phyloP scores from a whole-genome alignment of 176 grass and related monocot species.

The Lolium multiflorum region DNA sequence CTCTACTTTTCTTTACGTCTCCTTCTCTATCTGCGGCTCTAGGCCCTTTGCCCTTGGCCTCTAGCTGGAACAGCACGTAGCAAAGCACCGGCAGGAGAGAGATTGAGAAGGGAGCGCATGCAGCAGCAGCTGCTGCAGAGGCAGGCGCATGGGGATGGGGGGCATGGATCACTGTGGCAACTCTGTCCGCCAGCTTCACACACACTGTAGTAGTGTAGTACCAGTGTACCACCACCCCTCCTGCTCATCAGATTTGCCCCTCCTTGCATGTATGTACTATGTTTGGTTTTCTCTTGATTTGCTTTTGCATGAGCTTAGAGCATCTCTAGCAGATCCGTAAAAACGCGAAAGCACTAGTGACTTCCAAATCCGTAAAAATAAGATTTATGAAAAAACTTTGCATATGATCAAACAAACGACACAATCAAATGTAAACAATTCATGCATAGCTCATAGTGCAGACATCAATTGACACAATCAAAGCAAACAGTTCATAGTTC shows the following conservation, averaged over 20 bases:
- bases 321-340: too few species aligned
- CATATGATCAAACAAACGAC: too few species aligned
- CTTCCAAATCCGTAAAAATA: too few species aligned
- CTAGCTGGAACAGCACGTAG: slow-evolving; percentile 15
- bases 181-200: slow-evolving; percentile 27
- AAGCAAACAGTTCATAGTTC: too few species aligned
- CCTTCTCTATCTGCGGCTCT: slow-evolving; percentile 28
- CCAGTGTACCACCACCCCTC: not conserved
- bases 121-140: not conserved
- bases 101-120: not conserved
- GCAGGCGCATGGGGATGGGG: slow-evolving; percentile 33
- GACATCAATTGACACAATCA: too few species aligned
- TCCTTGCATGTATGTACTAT: not conserved
- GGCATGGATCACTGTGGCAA: slow-evolving; percentile 26
- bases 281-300: not conserved
- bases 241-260: slow-evolving; percentile 14
- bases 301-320: too few species aligned
- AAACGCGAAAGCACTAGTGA: too few species aligned
- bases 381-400: too few species aligned
- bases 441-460: too few species aligned
- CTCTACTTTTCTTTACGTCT: slow-evolving; percentile 22
- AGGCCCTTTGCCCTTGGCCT: slow-evolving; percentile 34
- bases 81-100: not conserved
- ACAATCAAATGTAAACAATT: too few species aligned
- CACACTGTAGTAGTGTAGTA: slow-evolving; percentile 22